phyloP scores from a whole-genome alignment of 352 stramenopile genomes.

The Globisporangium nodosum region DNA sequence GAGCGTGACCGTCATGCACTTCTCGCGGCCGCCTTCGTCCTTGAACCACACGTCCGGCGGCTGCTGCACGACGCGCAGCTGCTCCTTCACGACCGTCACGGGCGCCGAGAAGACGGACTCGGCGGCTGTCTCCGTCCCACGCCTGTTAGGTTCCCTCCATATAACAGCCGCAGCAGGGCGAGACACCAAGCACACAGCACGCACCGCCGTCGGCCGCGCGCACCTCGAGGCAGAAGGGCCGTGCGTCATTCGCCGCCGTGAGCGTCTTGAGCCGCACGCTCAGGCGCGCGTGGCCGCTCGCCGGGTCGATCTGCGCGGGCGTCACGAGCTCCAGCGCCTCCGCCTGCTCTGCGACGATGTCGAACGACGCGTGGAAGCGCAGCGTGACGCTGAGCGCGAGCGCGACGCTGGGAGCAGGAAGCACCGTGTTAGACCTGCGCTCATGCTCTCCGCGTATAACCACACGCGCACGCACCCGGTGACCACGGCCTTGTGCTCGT shows the following conservation, averaged over 20 bases:
- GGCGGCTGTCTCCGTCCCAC: conserved; percentile 18
- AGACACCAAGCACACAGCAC: background rate
- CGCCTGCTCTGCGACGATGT: conserved; percentile 59
- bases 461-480: conserved; percentile 28
- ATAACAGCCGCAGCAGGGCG: too few species aligned
- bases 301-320: conserved; percentile 23
- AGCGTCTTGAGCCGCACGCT: conserved; percentile 42
- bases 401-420: conserved; percentile 15
- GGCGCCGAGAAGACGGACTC: conserved; percentile 63
- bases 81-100: conserved; percentile 71
- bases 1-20: conserved; percentile 90
- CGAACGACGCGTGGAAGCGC: conserved; percentile 74
- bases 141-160: too few species aligned
- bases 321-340: conserved; percentile 25
- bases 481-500: conserved; percentile 49
- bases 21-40: conserved; percentile 94
- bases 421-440: background rate
- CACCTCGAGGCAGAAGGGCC: conserved; percentile 67
- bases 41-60: conserved; percentile 95
- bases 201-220: conserved; percentile 27
- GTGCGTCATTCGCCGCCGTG: conserved; percentile 49
- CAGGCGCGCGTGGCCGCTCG: conserved; percentile 38
- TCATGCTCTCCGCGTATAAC: conserved; percentile 1
- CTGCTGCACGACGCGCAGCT: conserved; percentile 69
- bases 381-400: conserved; percentile 49